Conservation (phyloP, 805 yeast species). For the Danielia reshetovae region DNA sequence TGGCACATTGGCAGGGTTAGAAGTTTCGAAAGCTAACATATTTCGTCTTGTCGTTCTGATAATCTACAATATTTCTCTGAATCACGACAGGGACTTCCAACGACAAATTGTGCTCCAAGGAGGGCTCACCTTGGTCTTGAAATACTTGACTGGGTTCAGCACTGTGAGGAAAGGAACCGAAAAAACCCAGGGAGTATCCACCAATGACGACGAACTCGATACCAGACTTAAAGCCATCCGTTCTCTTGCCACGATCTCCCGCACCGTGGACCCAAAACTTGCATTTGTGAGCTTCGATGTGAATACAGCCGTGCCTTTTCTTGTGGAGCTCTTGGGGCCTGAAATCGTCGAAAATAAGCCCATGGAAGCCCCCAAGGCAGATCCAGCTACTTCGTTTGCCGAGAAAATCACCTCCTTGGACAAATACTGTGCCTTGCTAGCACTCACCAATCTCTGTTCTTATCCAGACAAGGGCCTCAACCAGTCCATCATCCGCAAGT, state of each 20-base stretch:
- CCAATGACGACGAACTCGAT: slow-evolving; percentile 16
- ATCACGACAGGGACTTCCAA: slow-evolving; percentile 22
- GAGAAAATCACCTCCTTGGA: slow-evolving; percentile 37
- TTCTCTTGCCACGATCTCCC: slow-evolving; percentile 42
- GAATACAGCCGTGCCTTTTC: slow-evolving; percentile 44
- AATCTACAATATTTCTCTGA: slow-evolving; percentile 30
- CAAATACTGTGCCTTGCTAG: slow-evolving; percentile 54
- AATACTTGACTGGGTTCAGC: slow-evolving; percentile 33
- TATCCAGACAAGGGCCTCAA: slow-evolving; percentile 34
- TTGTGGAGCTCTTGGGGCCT: slow-evolving; percentile 38
- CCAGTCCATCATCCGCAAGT: slow-evolving; percentile 40
- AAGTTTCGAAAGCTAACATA: slow-evolving; percentile 2
- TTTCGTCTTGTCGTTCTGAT: slow-evolving; percentile 19
- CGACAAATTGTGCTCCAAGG: slow-evolving; percentile 46
- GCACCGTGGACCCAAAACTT: slow-evolving; percentile 40
- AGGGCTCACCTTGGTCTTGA: slow-evolving; percentile 34
- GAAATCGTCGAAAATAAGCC: not conserved
- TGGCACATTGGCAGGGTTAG: slow-evolving; percentile 6
- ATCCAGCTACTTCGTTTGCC: not conserved
- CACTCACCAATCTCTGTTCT: slow-evolving; percentile 66
- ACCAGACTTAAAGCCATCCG: slow-evolving; percentile 33
- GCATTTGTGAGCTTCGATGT: slow-evolving; percentile 39
- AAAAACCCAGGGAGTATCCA: slow-evolving; percentile 17
- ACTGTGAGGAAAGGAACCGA: slow-evolving; percentile 7
- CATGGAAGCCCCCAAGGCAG: not conserved